Evolutionary conservation across 345 rosid genomes (phyloP).

Genomic region (Geranium brycei): DNA sequence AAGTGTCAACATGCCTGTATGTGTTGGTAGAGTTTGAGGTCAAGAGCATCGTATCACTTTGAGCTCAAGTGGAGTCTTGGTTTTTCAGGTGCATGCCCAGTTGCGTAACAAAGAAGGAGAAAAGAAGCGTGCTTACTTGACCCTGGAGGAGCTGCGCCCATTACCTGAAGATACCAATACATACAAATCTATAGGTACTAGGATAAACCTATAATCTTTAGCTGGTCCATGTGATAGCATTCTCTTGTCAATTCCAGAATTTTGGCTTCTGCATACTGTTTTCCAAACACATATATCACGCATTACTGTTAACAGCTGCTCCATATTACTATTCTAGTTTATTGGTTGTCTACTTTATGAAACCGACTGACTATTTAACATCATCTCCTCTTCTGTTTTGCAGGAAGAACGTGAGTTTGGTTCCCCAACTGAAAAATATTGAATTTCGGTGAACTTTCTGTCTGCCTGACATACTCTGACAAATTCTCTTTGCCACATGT

Average conservation of each 20-base stretch:
- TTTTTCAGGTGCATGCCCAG: constrained; percentile 74
- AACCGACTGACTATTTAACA: not conserved
- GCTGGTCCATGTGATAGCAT: not conserved
- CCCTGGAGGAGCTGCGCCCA: constrained; percentile 77
- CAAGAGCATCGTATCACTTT: no score
- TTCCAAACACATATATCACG: no score
- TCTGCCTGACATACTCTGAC: not conserved
- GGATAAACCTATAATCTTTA: no score
- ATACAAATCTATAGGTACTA: constrained; percentile 66
- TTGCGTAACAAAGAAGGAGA: constrained; percentile 79
- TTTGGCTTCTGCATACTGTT: no score
- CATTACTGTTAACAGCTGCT: no score
- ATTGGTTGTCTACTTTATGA: not conserved
- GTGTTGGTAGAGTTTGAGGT: no score
- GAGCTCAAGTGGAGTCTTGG: not conserved
- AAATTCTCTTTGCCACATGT: constrained; percentile 10
- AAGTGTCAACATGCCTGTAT: no score
- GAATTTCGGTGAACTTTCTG: not conserved
- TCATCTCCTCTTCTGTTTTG: constrained; percentile 19
- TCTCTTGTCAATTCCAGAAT: no score
- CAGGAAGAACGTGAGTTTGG: constrained; percentile 92
- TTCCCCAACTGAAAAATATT: constrained; percentile 7
- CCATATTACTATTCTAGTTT: no score
- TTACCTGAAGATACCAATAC: constrained; percentile 72
- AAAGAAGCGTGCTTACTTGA: constrained; percentile 79